Evolutionary conservation across 2,329 filamentous ascomycete species (phyloP), one percentile per base, ranked within the genome.

Genomic region (Penicillium occitanis): DNA sequence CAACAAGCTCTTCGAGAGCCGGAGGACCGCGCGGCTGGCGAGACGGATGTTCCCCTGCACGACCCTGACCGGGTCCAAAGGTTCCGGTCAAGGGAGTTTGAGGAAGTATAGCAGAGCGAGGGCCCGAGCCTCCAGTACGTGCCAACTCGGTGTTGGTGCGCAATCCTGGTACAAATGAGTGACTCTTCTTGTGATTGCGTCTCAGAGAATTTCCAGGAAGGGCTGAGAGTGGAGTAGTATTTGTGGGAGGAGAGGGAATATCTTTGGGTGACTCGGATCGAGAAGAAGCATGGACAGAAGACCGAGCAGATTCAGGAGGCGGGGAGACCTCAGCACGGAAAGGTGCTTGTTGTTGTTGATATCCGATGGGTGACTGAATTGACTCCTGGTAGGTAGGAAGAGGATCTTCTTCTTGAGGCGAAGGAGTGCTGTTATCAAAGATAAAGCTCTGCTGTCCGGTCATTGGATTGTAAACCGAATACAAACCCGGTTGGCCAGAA

Each of bases 1-100:
- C 86, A 74, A 90, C 87, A 67, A 99, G 88, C 81, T 99, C 95
- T 71, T 99, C 95, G 61, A 98, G 85, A 14, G 91, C 88, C 14
- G 95, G 95, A 28, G 95, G 95, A 5, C 93, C 93, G 69, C 93
- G 92, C 62, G 95, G 95, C 80, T 99, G 95, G 67, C 95, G 93
- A 62, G 92, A 82, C 8, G 95, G 95, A 76, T 99, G 95, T 80
- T 98, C 95, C 71, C 95, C 95, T 74, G 93, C 93, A 76, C 95
- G 92, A 67, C 85, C 91, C 77, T 97, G 93, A 63, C 95, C 95
- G 66, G 95, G 95, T 57, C 93, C 95, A 74, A 98, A 98, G 6
- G 89, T 90, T 68, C 93, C 93, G 44, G 89, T 93, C 78, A 90
- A 81, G 1, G 92, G 93, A 6, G 92, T 94, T 44, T 88, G 83